These are phyloP conservation scores for Solanum habrochaites DNA, from an alignment of 257 asterid species.

Conservation along the genomic window DNA sequence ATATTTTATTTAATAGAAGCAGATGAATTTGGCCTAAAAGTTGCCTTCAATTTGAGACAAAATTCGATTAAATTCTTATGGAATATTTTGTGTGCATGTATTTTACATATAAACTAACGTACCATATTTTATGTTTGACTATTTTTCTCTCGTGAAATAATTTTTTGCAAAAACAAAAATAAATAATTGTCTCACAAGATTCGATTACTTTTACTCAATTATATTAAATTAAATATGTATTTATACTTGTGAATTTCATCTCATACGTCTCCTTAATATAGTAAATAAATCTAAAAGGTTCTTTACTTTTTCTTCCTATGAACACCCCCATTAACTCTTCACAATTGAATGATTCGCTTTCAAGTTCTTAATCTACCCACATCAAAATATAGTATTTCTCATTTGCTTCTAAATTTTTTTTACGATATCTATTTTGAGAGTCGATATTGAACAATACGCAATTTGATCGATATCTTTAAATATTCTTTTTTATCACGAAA, in stretches of 20 bases:
- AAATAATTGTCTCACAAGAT: no score
- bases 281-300: no score
- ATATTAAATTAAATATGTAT: no score
- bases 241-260: neutral
- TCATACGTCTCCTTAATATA: neutral
- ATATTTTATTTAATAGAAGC: neutral
- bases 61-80: neutral
- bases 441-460: neutral
- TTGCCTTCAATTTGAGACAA: neutral
- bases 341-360: neutral
- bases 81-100: neutral
- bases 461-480: neutral
- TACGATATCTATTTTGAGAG: neutral
- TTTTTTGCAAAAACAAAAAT: no score
- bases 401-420: neutral
- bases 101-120: no score
- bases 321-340: neutral
- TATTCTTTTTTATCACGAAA: neutral
- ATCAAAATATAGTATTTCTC: neutral
- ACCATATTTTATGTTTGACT: no score
- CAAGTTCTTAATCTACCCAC: neutral
- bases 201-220: no score
- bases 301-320: no score
- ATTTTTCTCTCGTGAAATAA: no score
- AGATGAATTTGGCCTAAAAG: neutral